Conservation (phyloP, 306 rosid genomes). For the Medicago lupulina region DNA sequence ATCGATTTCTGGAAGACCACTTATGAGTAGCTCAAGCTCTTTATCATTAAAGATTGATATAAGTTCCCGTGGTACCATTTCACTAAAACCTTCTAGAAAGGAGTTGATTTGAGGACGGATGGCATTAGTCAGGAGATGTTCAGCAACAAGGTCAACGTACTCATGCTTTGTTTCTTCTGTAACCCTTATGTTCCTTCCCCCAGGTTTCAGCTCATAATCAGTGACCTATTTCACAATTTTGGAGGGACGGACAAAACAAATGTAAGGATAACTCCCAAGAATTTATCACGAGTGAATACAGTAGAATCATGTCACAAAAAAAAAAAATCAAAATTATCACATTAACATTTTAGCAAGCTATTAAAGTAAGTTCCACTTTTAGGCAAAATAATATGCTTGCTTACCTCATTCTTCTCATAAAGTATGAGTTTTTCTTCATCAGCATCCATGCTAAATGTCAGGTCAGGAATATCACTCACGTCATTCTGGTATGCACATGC, state of each 20-base stretch:
- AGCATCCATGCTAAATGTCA: constrained; percentile 98
- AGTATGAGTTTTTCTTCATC: constrained; percentile 97
- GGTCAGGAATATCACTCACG: constrained; percentile 88
- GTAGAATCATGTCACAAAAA: constrained; percentile 6
- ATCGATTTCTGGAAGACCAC: constrained; percentile 99
- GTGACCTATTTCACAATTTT: constrained; percentile 68
- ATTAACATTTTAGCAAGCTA: constrained; percentile 25
- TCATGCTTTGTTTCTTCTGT: constrained; percentile 98
- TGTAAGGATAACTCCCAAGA: constrained; percentile 19
- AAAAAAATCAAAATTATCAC: neutral
- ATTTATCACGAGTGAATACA: constrained; percentile 23
- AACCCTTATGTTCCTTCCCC: constrained; percentile 96
- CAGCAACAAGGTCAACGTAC: constrained; percentile 98
- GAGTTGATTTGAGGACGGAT: constrained; percentile 94
- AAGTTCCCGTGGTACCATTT: constrained; percentile 82
- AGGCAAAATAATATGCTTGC: constrained; percentile 12
- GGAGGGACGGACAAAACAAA: constrained; percentile 35
- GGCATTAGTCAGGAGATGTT: constrained; percentile 90
- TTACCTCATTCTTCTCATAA: constrained; percentile 91
- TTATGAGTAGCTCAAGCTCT: constrained; percentile 98
- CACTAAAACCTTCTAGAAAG: constrained; percentile 84
- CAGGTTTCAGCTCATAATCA: constrained; percentile 98
- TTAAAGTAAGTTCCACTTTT: constrained; percentile 2
- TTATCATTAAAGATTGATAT: constrained; percentile 90
- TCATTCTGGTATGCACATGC: constrained; percentile 65